Evolutionary conservation across 805 yeast genomes (phyloP).

Genomic region (Wickerhamomyces mucosus): DNA sequence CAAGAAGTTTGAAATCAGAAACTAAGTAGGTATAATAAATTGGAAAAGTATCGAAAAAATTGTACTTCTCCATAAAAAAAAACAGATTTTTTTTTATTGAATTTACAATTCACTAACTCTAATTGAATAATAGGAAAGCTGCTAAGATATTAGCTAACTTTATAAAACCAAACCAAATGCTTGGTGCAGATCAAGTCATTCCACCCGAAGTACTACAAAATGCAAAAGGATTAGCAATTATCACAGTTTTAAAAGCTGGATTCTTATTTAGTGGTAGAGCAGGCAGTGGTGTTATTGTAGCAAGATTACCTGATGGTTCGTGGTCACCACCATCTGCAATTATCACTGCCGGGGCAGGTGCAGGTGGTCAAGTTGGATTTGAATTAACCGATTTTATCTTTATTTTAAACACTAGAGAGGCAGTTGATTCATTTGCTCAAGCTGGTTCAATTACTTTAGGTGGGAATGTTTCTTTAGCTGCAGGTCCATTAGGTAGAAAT

Average conservation of each 20-base stretch:
- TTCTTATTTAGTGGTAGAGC: slow-evolving; percentile 94
- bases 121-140: slow-evolving; percentile 52
- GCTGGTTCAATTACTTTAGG: slow-evolving; percentile 92
- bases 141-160: slow-evolving; percentile 86
- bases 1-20: slow-evolving; percentile 81
- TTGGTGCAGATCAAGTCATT: slow-evolving; percentile 81
- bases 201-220: slow-evolving; percentile 81
- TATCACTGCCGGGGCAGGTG: slow-evolving; percentile 96
- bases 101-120: slow-evolving; percentile 17
- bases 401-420: slow-evolving; percentile 75
- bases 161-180: slow-evolving; percentile 87
- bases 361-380: slow-evolving; percentile 96
- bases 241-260: slow-evolving; percentile 96
- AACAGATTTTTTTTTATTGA: background rate
- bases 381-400: slow-evolving; percentile 95
- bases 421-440: slow-evolving; percentile 91
- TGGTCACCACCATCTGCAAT: slow-evolving; percentile 99
- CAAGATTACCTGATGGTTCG: slow-evolving; percentile 85
- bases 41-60: background rate
- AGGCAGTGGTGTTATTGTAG: slow-evolving; percentile 93
- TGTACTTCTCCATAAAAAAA: background rate
- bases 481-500: slow-evolving; percentile 94
- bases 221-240: slow-evolving; percentile 87
- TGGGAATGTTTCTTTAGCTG: slow-evolving; percentile 91
- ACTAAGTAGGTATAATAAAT: slow-evolving; percentile 48